phyloP scores from a whole-genome alignment of 345 rosid species.

The Sonneratia alba region DNA sequence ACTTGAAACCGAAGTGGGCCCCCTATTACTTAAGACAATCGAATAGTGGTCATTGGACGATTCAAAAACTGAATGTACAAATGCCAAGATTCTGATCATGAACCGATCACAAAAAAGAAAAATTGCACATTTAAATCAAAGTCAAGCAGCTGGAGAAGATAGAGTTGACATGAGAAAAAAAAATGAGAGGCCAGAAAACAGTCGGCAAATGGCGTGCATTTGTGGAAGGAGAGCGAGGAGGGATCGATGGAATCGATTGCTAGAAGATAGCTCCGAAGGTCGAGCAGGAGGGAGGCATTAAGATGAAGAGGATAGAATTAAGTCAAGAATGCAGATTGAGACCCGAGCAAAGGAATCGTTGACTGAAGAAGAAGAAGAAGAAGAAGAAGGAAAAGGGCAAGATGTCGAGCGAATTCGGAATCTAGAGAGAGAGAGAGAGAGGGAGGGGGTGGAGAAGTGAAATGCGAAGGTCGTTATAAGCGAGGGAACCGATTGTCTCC shows the following conservation, averaged over 20 bases:
- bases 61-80: background rate
- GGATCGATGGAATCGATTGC: constrained; percentile 6
- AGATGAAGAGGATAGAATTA: background rate
- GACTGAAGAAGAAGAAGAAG: background rate
- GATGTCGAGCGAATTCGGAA: background rate
- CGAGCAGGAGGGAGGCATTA: background rate
- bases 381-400: background rate
- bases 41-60: background rate
- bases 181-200: too few relatives aligned
- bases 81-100: background rate
- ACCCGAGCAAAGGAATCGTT: background rate
- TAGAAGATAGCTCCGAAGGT: constrained; percentile 3
- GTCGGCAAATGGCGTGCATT: too few relatives aligned
- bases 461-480: background rate
- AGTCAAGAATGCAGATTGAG: background rate
- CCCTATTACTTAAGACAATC: background rate
- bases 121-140: background rate
- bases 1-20: background rate
- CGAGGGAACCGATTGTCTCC: background rate
- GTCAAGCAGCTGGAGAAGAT: background rate
- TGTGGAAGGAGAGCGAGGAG: background rate
- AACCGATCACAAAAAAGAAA: background rate
- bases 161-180: background rate
- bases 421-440: background rate
- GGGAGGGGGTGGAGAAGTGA: background rate